Evolutionary conservation across 257 asterid genomes (phyloP).

Genomic region (Solanum chmielewskii): DNA sequence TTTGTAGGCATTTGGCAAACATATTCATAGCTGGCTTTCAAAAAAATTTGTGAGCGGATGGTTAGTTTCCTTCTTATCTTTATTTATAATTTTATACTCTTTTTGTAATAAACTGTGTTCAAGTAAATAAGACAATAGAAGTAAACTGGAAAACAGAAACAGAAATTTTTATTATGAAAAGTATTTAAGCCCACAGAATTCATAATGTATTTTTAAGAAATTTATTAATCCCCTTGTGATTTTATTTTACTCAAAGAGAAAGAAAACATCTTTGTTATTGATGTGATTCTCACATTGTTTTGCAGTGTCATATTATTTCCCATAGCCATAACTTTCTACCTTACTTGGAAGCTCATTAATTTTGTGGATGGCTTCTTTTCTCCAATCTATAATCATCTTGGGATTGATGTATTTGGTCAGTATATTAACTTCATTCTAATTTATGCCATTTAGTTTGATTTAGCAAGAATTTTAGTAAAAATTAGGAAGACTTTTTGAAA

Average conservation of each 20-base stretch:
- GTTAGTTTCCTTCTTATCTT: background rate
- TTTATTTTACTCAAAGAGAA: background rate
- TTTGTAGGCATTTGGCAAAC: constrained; percentile 10
- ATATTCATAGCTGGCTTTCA: constrained; percentile 16
- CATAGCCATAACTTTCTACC: constrained; percentile 13
- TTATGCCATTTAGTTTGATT: background rate
- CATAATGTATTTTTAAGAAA: background rate
- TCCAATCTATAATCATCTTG: constrained; percentile 10
- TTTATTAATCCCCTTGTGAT: background rate
- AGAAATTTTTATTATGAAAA: background rate
- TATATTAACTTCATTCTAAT: background rate
- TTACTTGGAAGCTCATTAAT: constrained; percentile 8
- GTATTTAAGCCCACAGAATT: background rate
- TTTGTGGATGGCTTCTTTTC: constrained; percentile 15
- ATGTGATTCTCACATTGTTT: background rate
- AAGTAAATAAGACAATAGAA: background rate
- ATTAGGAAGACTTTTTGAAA: background rate
- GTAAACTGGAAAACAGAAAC: no score
- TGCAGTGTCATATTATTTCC: constrained; percentile 16
- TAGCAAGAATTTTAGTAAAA: background rate
- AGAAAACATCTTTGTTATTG: background rate
- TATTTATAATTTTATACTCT: background rate
- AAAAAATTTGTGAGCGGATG: constrained; percentile 18
- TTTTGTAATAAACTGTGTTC: background rate
- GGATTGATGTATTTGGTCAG: constrained; percentile 13